Evolutionary conservation across 2,329 filamentous ascomycete genomes (phyloP).

Genomic region (Fusarium piperis): DNA sequence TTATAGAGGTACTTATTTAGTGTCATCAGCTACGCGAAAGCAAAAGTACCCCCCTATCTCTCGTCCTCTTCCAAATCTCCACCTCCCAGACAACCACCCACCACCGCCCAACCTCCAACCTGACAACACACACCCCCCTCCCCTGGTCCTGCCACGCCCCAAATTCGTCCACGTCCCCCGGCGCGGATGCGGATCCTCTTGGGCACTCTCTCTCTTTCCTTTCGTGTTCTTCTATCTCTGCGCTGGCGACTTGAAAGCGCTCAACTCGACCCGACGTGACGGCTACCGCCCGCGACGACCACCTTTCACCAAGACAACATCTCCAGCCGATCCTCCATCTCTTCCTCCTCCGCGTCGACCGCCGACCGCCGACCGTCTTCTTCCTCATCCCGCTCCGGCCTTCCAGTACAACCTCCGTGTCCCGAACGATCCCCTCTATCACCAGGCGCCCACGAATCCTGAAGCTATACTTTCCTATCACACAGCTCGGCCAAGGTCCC

Average conservation of each 20-base stretch:
- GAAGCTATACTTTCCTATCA: conserved; percentile 8
- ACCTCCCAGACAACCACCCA: conserved; percentile 31
- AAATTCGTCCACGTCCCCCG: conserved; percentile 40
- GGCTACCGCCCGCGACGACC: conserved; percentile 17
- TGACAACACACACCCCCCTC: conserved; percentile 34
- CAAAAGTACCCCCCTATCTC: conserved; percentile 19
- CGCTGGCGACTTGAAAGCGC: conserved; percentile 36
- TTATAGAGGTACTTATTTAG: conserved; percentile 8
- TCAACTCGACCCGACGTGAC: conserved; percentile 1
- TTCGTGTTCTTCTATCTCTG: conserved; percentile 36
- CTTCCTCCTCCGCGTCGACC: neutral
- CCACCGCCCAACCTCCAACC: conserved; percentile 35
- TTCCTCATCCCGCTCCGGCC: conserved; percentile 29
- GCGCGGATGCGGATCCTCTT: conserved; percentile 39
- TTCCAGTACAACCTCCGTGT: conserved; percentile 29
- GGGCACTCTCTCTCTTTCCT: conserved; percentile 31
- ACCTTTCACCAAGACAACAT: conserved; percentile 1
- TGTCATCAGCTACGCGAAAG: neutral
- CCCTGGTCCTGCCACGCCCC: conserved; percentile 39
- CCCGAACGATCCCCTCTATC: conserved; percentile 15
- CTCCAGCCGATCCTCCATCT: conserved; percentile 8
- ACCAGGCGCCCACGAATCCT: conserved; percentile 10
- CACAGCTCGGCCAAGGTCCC: conserved; percentile 18
- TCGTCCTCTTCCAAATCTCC: conserved; percentile 14
- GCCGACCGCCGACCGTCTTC: conserved; percentile 12